Evolutionary conservation across 192 early-diverging fungal species (phyloP).

Genomic region (Backusella australiensis): DNA sequence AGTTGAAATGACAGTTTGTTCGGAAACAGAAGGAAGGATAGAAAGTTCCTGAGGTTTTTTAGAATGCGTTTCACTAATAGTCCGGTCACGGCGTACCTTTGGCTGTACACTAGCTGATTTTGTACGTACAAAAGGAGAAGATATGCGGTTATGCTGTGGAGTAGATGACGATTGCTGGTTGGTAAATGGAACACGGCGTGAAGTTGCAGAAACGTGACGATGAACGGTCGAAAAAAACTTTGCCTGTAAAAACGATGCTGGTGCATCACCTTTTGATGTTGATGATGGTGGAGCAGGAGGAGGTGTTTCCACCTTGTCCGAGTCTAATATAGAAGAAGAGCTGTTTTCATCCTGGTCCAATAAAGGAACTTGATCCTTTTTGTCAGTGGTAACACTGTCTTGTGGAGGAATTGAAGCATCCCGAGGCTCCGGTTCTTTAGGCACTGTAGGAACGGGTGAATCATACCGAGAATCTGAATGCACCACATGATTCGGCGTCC

Average conservation of each 20-base stretch:
- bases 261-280: background rate
- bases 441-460: background rate
- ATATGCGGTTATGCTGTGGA: background rate
- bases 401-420: background rate
- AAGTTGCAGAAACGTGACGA: constrained; percentile 9
- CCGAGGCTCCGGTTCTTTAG: constrained; percentile 14
- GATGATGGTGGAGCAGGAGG: background rate
- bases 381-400: background rate
- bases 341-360: background rate
- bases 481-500: constrained; percentile 5
- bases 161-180: background rate
- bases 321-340: background rate
- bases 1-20: constrained; percentile 7
- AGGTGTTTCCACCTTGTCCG: background rate
- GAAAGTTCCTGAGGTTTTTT: background rate
- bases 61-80: background rate
- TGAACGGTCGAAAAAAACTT: constrained; percentile 34
- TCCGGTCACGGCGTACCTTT: background rate
- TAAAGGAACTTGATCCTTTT: background rate
- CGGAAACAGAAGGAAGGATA: constrained; percentile 23
- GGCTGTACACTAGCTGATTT: constrained; percentile 9
- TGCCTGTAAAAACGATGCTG: constrained; percentile 28
- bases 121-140: background rate
- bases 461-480: constrained; percentile 9
- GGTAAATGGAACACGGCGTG: background rate